Conservation (phyloP, 2,329 filamentous ascomycete species). For the Malbranchea zuffiana region DNA sequence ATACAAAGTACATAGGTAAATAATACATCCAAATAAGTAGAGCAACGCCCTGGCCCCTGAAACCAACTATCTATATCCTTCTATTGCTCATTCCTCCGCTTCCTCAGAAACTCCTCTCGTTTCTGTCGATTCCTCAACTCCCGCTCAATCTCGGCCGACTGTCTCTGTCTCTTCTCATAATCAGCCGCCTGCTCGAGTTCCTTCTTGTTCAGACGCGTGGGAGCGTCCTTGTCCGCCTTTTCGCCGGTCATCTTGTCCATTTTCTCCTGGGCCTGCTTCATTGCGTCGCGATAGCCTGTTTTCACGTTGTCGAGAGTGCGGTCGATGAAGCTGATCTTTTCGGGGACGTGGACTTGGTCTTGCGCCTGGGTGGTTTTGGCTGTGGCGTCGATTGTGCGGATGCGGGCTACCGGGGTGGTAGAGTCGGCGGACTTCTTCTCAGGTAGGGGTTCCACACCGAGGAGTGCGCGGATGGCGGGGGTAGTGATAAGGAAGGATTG, state of each 20-base stretch:
- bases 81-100: slow-evolving; percentile 4
- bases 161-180: slow-evolving; percentile 23
- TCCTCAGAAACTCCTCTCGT: slow-evolving; percentile 10
- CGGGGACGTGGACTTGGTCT: slow-evolving; percentile 10
- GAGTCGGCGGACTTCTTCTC: too few relatives aligned
- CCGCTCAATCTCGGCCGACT: slow-evolving; percentile 23
- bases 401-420: too few relatives aligned
- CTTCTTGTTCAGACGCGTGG: slow-evolving; percentile 22
- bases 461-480: slow-evolving; percentile 21
- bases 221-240: slow-evolving; percentile 16
- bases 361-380: slow-evolving; percentile 12
- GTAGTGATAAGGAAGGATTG: slow-evolving; percentile 40
- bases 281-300: slow-evolving; percentile 18
- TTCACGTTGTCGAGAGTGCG: slow-evolving; percentile 26
- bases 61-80: not conserved
- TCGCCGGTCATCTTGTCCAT: slow-evolving; percentile 19
- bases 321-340: slow-evolving; percentile 25
- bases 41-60: not conserved
- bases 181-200: slow-evolving; percentile 22
- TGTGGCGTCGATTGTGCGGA: slow-evolving; percentile 7
- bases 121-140: slow-evolving; percentile 23
- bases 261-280: slow-evolving; percentile 18
- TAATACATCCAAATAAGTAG: not conserved
- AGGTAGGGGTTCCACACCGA: slow-evolving; percentile 20
- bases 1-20: not conserved